These are phyloP conservation scores for Tuctoria greenei DNA, from an alignment of 176 grass and related monocot genomes.

Conservation along the genomic window DNA sequence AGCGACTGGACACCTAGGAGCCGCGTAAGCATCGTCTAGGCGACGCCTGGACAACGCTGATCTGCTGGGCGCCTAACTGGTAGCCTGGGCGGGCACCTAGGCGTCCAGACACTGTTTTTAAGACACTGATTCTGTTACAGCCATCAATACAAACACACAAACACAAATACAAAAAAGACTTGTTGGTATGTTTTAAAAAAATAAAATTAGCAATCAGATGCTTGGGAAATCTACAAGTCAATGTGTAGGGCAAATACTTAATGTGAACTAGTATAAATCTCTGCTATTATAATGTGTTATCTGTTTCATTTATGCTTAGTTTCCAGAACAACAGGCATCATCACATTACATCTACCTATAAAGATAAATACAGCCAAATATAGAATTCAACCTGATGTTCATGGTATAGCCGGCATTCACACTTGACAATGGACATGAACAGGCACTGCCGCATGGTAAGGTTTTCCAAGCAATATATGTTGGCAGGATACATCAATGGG, in stretches of 20 bases:
- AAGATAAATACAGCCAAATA: background rate
- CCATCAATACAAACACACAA: background rate
- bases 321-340: background rate
- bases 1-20: no score
- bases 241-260: slow-evolving; percentile 6
- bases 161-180: background rate
- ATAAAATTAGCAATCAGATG: slow-evolving; percentile 11
- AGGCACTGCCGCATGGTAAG: background rate
- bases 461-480: slow-evolving; percentile 27
- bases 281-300: background rate
- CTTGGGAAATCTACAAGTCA: background rate
- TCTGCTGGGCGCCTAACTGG: no score
- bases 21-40: no score
- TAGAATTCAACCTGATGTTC: background rate
- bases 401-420: slow-evolving; percentile 12
- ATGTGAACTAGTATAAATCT: background rate
- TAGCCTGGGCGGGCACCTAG: no score
- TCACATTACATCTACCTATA: background rate
- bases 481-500: background rate
- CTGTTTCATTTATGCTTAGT: background rate
- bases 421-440: slow-evolving; percentile 4
- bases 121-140: no score
- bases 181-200: background rate
- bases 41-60: no score
- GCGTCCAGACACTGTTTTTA: no score